phyloP scores from a whole-genome alignment of 1,284 basidiomycete genomes.

The Leucoagaricus sp. region DNA sequence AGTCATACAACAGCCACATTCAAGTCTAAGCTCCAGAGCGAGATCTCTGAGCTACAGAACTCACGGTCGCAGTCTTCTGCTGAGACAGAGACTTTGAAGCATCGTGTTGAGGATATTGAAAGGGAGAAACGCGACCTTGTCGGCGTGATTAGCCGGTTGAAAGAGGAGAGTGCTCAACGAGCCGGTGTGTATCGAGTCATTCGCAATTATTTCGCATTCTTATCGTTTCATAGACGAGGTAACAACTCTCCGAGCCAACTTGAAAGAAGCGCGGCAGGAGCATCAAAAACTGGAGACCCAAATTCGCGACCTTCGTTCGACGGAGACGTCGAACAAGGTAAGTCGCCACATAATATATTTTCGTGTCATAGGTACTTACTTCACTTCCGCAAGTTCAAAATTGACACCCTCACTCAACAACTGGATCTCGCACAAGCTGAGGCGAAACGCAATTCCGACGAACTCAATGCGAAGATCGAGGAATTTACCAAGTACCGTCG shows the following conservation, averaged over 20 bases:
- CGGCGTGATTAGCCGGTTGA: constrained; percentile 69
- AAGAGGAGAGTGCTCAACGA: constrained; percentile 67
- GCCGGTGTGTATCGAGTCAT: constrained; percentile 48
- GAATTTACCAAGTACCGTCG: constrained; percentile 75
- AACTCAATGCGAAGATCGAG: constrained; percentile 65
- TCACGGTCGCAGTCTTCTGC: constrained; percentile 42
- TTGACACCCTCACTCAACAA: constrained; percentile 80
- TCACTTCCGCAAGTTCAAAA: constrained; percentile 59
- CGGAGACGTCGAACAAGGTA: constrained; percentile 72
- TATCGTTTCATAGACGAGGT: constrained; percentile 57
- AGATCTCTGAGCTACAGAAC: constrained; percentile 52
- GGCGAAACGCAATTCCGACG: constrained; percentile 61
- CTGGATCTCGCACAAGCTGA: constrained; percentile 73
- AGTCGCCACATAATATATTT: constrained; percentile 15
- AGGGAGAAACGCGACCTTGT: constrained; percentile 81
- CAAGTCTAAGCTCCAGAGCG: constrained; percentile 52
- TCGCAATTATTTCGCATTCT: constrained; percentile 10
- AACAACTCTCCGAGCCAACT: constrained; percentile 60
- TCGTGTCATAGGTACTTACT: constrained; percentile 2
- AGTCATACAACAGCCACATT: constrained; percentile 42
- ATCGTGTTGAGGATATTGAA: constrained; percentile 68
- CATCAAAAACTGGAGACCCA: constrained; percentile 64
- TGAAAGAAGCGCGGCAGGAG: constrained; percentile 77
- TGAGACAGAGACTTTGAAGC: constrained; percentile 59
- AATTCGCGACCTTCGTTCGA: constrained; percentile 67